phyloP scores from a whole-genome alignment of 106 monocot species.

The Vanilla planifolia region DNA sequence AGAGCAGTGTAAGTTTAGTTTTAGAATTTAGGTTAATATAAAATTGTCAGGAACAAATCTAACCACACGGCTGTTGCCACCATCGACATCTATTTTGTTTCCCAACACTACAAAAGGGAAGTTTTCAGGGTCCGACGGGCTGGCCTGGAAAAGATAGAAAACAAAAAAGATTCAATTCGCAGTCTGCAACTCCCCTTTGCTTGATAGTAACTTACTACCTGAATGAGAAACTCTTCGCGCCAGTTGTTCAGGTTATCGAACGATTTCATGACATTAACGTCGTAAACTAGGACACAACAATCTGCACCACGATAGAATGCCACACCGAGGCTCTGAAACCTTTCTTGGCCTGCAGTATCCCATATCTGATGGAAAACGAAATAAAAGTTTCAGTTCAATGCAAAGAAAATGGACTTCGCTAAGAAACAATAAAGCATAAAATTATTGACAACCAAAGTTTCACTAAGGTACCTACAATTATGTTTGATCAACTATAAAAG shows the following conservation, averaged over 20 bases:
- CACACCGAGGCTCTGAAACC: slow-evolving; percentile 94
- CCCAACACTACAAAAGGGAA: slow-evolving; percentile 68
- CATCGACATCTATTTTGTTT: slow-evolving; percentile 65
- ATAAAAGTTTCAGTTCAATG: too few species aligned
- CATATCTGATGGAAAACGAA: slow-evolving; percentile 75
- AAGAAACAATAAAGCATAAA: too few species aligned
- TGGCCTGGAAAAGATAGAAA: slow-evolving; percentile 26
- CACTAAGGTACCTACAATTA: too few species aligned
- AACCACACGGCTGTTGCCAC: slow-evolving; percentile 68
- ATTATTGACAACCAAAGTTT: too few species aligned
- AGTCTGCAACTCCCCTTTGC: background rate
- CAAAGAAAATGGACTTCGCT: too few species aligned
- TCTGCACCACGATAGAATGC: slow-evolving; percentile 92
- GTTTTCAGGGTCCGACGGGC: slow-evolving; percentile 59
- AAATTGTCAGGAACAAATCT: background rate
- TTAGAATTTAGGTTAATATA: background rate
- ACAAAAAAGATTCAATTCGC: background rate
- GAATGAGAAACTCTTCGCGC: slow-evolving; percentile 74
- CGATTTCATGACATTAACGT: slow-evolving; percentile 78
- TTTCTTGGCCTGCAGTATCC: slow-evolving; percentile 95
- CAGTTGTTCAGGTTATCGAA: slow-evolving; percentile 84
- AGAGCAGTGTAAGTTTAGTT: background rate
- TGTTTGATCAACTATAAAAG: too few species aligned
- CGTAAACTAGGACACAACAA: slow-evolving; percentile 90
- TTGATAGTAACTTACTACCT: slow-evolving; percentile 18